Conservation (phyloP, 2,329 filamentous ascomycete genomes). For the Botrytis tulipae region DNA sequence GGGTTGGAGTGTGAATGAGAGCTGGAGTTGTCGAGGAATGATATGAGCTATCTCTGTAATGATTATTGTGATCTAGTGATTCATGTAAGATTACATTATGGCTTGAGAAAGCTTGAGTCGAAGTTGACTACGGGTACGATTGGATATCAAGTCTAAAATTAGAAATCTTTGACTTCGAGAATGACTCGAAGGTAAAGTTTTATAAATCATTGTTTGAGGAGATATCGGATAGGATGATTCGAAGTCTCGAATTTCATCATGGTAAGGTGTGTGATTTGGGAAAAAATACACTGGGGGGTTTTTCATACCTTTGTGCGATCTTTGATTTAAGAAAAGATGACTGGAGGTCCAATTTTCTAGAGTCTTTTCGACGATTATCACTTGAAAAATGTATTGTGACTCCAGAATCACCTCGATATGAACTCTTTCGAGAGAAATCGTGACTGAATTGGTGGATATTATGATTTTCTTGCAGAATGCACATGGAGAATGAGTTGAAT, state of each 20-base stretch:
- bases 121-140: background rate
- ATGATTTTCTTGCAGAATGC: background rate
- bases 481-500: no score
- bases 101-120: background rate
- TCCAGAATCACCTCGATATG: no score
- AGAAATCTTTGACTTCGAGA: accelerated
- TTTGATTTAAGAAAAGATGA: no score
- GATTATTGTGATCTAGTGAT: no score
- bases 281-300: accelerated
- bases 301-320: background rate
- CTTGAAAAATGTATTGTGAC: background rate
- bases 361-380: accelerated
- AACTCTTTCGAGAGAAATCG: background rate
- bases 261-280: background rate
- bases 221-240: background rate
- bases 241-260: background rate
- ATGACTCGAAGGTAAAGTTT: background rate
- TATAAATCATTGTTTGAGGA: background rate
- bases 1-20: background rate
- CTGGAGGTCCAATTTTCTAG: no score
- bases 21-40: background rate
- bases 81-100: no score
- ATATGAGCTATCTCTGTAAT: accelerated
- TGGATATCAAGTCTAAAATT: background rate
- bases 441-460: background rate